Evolutionary conservation across 176 grass and related monocot species (phyloP), one percentile per base, ranked within the genome.

Genomic region (Oryza glaberrima): DNA sequence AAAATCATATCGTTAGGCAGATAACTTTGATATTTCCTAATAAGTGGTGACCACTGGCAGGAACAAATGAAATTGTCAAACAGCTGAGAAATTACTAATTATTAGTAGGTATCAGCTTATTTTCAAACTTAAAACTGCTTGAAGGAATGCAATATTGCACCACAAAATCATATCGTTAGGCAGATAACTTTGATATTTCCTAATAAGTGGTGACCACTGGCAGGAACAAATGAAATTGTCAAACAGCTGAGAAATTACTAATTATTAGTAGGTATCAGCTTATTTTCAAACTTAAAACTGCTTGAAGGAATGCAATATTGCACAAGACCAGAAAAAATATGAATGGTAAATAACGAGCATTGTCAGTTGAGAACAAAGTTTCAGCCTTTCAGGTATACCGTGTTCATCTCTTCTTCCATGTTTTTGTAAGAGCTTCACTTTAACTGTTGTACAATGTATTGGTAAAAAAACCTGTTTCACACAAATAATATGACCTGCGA

Each of bases 11-110:
- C 14, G 28, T 23, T 46, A 22, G n/a, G 48, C 30, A 22, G 46
- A 65, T 75, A 16, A 38, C 19, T 11, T 83, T 83, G 7, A 51
- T 78, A 70, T 51, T 79, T 79, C 61, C 20, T 63, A 7, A 47
- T 68, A 79, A 54, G 14, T 60, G 3, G 46, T 22, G 22, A 22
- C 22, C 36, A 60, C 3, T 60, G 20, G 26, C 14, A 78, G 78
- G 4, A 68, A 73, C 19, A 60, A 3, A 79, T 46, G 4, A 63
- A 54, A 25, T 5, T 70, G 74, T 66, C 34, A 35, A 67, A 32
- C 34, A 35, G 60, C 40, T 45, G 46, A 69, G 23, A 32, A 70
- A 80, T 4, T 25, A 25, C 25, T 25, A 25, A 25, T 25, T 25
- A 25, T 25, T 75, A 75, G 17, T 25, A 80, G 66, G 26, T 20